Conservation (phyloP, 2,329 filamentous ascomycete species). For the Aureobasidium sp. region DNA sequence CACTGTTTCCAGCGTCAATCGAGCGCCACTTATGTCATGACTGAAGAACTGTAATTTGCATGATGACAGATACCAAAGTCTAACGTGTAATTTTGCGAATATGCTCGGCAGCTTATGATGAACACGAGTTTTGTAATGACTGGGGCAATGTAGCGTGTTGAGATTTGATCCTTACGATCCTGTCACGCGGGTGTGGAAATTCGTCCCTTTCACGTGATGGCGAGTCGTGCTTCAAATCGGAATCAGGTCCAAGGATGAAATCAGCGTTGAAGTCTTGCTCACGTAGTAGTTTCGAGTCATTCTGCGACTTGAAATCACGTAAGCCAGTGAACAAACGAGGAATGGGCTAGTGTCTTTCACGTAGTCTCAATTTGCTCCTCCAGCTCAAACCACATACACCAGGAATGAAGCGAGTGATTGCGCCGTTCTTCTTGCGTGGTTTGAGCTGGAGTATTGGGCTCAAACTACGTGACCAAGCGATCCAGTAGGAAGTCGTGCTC, state of each 20-base stretch:
- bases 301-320: not conserved
- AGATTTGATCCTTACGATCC: too few relatives aligned
- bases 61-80: not conserved
- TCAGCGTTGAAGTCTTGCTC: not conserved
- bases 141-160: too few relatives aligned
- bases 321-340: not conserved
- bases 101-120: not conserved
- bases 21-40: not conserved
- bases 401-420: not conserved
- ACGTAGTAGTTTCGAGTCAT: not conserved
- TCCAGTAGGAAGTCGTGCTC: not conserved
- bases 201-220: not conserved
- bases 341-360: not conserved
- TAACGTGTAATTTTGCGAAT: not conserved
- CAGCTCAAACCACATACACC: not conserved
- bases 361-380: not conserved
- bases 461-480: not conserved
- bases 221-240: not conserved
- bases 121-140: too few relatives aligned
- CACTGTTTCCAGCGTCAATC: not conserved
- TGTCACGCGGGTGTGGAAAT: too few relatives aligned
- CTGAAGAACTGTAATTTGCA: not conserved
- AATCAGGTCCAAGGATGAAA: not conserved
- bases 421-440: not conserved
- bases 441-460: not conserved